Evolutionary conservation across 2,329 filamentous ascomycete genomes (phyloP).

Genomic region (Penicillium sp.): DNA sequence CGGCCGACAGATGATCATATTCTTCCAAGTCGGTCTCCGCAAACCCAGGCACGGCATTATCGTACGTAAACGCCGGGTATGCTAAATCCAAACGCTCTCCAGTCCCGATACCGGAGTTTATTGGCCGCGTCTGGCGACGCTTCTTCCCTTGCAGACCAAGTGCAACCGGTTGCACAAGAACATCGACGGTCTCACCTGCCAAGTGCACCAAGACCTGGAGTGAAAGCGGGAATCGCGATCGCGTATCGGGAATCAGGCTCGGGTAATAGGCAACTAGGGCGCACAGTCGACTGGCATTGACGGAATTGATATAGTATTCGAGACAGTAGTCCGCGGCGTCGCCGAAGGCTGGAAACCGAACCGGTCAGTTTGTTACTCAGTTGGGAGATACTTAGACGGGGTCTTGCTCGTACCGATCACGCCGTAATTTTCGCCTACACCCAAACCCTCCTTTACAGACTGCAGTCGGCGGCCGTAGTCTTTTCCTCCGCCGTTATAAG

Average conservation of each 20-base stretch:
- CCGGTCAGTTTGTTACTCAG: neutral
- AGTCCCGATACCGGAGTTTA: slow-evolving; percentile 53
- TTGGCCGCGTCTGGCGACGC: slow-evolving; percentile 48
- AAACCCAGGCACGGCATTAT: slow-evolving; percentile 61
- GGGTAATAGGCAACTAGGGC: slow-evolving; percentile 66
- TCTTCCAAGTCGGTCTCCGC: slow-evolving; percentile 69
- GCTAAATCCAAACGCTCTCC: slow-evolving; percentile 44
- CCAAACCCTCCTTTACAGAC: slow-evolving; percentile 54
- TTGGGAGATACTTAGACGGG: neutral
- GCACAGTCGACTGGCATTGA: slow-evolving; percentile 53
- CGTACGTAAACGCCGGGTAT: slow-evolving; percentile 52
- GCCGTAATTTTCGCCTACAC: slow-evolving; percentile 60
- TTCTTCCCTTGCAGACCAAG: slow-evolving; percentile 55
- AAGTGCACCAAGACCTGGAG: slow-evolving; percentile 59
- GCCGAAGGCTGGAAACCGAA: slow-evolving; percentile 53
- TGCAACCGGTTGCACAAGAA: slow-evolving; percentile 50
- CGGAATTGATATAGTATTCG: slow-evolving; percentile 57
- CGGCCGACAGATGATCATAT: slow-evolving; percentile 62
- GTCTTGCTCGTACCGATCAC: slow-evolving; percentile 55
- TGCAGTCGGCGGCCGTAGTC: slow-evolving; percentile 53
- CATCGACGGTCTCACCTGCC: slow-evolving; percentile 51
- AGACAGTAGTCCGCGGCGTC: slow-evolving; percentile 61
- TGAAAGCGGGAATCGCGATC: slow-evolving; percentile 35
- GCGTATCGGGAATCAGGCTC: slow-evolving; percentile 54
- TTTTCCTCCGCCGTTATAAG: slow-evolving; percentile 53